Conservation (phyloP, 1,284 basidiomycete species). For the Microbotryum intermedium region DNA sequence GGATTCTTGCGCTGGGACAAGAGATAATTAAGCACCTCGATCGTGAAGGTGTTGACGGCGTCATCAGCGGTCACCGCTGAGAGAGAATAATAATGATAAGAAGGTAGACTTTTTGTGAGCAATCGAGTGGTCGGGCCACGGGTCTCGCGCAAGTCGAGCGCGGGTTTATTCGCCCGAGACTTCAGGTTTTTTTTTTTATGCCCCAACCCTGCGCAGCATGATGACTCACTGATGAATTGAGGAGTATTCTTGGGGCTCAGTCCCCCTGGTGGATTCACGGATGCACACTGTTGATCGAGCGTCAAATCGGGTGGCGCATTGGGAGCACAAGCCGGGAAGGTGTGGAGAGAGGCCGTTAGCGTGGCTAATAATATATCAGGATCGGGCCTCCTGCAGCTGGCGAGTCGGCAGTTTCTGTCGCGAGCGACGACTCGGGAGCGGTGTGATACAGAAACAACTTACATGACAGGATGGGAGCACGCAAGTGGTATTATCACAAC, state of each 20-base stretch:
- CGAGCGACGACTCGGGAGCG: neutral
- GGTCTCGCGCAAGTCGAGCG: neutral
- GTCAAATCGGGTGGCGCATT: neutral
- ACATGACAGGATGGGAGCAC: conserved; percentile 56
- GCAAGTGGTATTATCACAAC: conserved; percentile 57
- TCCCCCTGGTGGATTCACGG: conserved; percentile 60
- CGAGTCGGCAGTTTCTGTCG: neutral
- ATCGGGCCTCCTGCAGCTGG: neutral
- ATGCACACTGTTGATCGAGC: conserved; percentile 49
- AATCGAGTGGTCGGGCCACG: conserved; percentile 47
- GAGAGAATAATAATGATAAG: neutral
- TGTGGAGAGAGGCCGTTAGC: neutral
- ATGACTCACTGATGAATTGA: conserved; percentile 48
- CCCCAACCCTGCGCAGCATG: no score
- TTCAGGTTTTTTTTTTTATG: neutral
- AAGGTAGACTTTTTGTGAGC: neutral
- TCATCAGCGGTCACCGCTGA: conserved; percentile 36
- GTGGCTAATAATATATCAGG: neutral
- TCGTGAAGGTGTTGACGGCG: conserved; percentile 54
- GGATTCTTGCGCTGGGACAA: conserved; percentile 68
- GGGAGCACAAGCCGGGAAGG: neutral
- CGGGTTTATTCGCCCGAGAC: neutral
- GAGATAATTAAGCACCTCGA: conserved; percentile 49
- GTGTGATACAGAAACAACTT: neutral
- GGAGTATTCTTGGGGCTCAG: conserved; percentile 58